Base-by-base conservation (phyloP, 306 rosid species). In the Dalbergia cultrata region DNA sequence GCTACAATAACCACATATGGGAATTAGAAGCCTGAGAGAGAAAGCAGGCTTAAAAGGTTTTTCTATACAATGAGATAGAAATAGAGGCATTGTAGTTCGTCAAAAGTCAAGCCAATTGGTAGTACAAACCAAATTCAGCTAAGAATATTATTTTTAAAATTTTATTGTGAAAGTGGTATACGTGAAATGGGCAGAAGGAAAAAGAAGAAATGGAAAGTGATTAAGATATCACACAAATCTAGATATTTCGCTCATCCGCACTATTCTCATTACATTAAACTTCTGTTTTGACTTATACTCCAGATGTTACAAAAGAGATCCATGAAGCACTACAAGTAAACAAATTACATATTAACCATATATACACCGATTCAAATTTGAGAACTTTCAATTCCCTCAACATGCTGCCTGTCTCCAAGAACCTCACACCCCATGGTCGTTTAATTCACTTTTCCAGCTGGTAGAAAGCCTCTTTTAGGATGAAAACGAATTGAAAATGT, bases 91-190 rank as follows among this genome's bases (percentile, higher is more conserved):
- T 22, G 14, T 12, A 31, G 34, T 68, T 21, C 13, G 16, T 18
- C 61, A 43, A 78, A 78, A 56, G 49, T n/a, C 57, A 78, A 78
- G 58, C 57, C 60, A 57, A 67, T 12, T 67, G 60, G 68, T n/a
- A 54, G 17, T 7, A 16, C 5, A 17, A 49, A 18, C 22, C 13
- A 45, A 58, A 33, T 62, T 63, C 37, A 63, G 47, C 41, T 8
- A 31, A 70, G 16, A 70, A 50, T 26, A 11, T 68, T 11, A 19
- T 7, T 11, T 61, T 61, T 64, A 8, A 6, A 62, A 64, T n/a
- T n/a, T 35, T 64, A 35, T 6, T 7, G 49, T n/a, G 13, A 3
- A 7, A 6, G 33, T n/a, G 53, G 34, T 41, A 41, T 39, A 14
- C 10, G n/a, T 41, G 33, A 41, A 39, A 66, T 9, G 53, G 16